A percentile compares a stretch with the other conserved stretches of the same genome.
phyloP scores from a whole-genome alignment of 306 rosid genomes.

The Medicago lupulina region DNA sequence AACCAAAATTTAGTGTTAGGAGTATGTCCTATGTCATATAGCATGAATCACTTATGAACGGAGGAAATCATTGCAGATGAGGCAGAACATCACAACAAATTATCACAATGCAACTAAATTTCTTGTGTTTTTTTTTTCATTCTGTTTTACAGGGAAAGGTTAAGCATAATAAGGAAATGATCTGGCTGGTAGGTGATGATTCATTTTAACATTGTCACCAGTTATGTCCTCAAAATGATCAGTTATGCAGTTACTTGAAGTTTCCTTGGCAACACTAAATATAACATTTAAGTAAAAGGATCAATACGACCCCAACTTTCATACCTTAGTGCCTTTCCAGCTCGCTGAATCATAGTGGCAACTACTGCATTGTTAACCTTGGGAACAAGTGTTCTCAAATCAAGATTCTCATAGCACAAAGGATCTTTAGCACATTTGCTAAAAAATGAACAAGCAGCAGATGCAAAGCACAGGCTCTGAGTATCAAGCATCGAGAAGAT shows the following conservation, averaged over 20 bases:
- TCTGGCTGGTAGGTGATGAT: constrained; percentile 20
- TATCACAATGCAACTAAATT: constrained; percentile 19
- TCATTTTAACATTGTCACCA: constrained; percentile 12
- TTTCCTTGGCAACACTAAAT: constrained; percentile 18
- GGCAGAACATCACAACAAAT: constrained; percentile 33
- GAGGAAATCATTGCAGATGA: constrained; percentile 7
- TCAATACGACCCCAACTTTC: constrained; percentile 26
- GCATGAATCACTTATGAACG: not conserved
- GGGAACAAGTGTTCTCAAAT: constrained; percentile 78
- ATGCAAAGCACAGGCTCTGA: constrained; percentile 85
- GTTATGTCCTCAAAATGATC: constrained; percentile 14
- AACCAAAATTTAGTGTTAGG: constrained; percentile 3
- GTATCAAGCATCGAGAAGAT: constrained; percentile 94
- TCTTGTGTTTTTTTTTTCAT: not conserved
- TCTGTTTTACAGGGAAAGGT: not conserved
- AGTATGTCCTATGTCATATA: not conserved
- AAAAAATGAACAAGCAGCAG: constrained; percentile 88
- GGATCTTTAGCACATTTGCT: constrained; percentile 95
- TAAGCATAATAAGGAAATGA: constrained; percentile 9
- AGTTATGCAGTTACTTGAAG: constrained; percentile 14
- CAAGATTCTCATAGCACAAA: constrained; percentile 81
- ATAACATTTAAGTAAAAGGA: constrained; percentile 35
- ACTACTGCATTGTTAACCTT: constrained; percentile 97
- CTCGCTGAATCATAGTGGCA: constrained; percentile 92
- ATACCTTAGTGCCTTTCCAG: constrained; percentile 88